Conservation (phyloP, 2,329 filamentous ascomycete species). For the Chrysosporium queenslandicum region DNA sequence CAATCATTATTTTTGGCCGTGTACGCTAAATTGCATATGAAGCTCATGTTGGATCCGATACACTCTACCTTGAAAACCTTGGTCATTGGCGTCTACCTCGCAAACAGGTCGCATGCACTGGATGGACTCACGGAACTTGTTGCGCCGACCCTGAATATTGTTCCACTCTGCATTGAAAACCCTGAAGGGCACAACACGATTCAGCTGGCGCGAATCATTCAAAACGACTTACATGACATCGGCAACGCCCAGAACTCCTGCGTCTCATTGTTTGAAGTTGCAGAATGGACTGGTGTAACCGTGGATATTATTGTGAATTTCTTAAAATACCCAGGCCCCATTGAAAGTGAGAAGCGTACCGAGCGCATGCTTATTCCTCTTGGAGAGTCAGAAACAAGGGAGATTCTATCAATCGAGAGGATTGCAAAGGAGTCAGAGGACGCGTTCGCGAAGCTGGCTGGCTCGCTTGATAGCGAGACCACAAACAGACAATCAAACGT, state of each 20-base stretch:
- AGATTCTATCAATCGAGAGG: background rate
- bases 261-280: conserved; percentile 60
- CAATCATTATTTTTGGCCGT: conserved; percentile 68
- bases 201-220: conserved; percentile 51
- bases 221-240: conserved; percentile 57
- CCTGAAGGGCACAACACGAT: conserved; percentile 30
- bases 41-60: background rate
- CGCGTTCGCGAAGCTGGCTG: background rate
- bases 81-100: conserved; percentile 70
- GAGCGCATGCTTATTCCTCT: background rate
- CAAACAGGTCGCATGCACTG: conserved; percentile 55
- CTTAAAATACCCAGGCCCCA: conserved; percentile 45
- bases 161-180: conserved; percentile 55
- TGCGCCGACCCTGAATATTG: conserved; percentile 67
- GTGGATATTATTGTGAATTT: conserved; percentile 77
- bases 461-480: background rate
- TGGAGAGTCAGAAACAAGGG: background rate
- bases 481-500: background rate
- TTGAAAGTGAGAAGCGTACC: conserved; percentile 2
- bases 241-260: conserved; percentile 45
- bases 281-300: conserved; percentile 60
- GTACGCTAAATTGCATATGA: conserved; percentile 40
- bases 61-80: conserved; percentile 30
- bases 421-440: background rate
- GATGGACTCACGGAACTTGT: conserved; percentile 42